phyloP scores from a whole-genome alignment of 1,284 basidiomycete genomes.

The Cryptococcus amylolentus region DNA sequence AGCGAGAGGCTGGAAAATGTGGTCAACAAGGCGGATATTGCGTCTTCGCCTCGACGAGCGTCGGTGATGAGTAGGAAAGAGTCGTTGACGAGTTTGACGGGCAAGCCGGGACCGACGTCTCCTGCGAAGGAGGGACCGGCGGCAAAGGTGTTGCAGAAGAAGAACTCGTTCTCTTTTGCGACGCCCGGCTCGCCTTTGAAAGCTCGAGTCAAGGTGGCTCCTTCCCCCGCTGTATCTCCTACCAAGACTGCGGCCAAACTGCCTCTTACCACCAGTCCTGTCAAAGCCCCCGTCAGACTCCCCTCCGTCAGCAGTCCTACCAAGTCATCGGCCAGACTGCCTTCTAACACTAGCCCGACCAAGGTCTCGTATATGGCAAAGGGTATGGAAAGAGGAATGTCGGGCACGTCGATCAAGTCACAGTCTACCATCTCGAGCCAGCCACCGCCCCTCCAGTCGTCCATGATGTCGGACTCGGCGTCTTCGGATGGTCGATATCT shows the following conservation, averaged over 20 bases:
- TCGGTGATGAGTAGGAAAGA: not conserved
- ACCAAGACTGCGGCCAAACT: not conserved
- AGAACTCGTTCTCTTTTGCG: conserved; percentile 30
- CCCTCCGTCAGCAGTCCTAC: not conserved
- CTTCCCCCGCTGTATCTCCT: not conserved
- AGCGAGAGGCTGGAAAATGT: not conserved
- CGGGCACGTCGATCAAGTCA: not conserved
- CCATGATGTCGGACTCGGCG: conserved; percentile 34
- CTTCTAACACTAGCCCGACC: conserved; percentile 4
- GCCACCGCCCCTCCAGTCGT: conserved; percentile 17
- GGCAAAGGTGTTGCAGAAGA: conserved; percentile 19
- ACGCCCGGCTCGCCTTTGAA: conserved; percentile 26
- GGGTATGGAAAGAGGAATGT: not conserved
- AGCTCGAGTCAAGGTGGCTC: conserved; percentile 10
- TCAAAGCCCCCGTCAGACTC: not conserved
- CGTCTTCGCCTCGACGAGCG: not conserved
- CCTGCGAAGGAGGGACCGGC: not conserved
- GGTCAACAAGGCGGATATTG: not conserved
- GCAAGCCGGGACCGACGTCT: not conserved
- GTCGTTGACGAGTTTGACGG: not conserved
- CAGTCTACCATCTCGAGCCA: not conserved
- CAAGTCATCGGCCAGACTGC: conserved; percentile 9
- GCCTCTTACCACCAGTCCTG: no score
- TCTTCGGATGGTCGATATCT: conserved; percentile 28
- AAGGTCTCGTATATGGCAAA: not conserved